Conservation (phyloP, 1,139 yeast species). For the Magnusiomyces suaveolens region DNA sequence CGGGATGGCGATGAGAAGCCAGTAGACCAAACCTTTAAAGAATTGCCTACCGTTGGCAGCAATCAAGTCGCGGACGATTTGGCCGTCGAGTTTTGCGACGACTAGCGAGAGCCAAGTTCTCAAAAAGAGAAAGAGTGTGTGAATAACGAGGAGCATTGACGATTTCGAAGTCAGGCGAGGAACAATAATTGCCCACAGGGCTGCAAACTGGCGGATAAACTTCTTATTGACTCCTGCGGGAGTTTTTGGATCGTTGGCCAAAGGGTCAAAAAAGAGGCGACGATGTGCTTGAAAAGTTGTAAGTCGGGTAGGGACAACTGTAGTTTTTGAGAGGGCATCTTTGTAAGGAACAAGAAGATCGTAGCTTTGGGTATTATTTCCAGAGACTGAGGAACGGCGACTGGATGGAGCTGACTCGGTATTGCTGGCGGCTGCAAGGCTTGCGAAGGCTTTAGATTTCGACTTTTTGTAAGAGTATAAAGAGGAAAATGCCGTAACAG, state of each 20-base stretch:
- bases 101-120: constrained; percentile 82
- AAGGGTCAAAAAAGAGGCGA: constrained; percentile 47
- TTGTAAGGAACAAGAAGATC: constrained; percentile 44
- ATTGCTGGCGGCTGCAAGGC: neutral
- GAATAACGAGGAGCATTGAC: constrained; percentile 55
- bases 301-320: constrained; percentile 48
- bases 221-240: constrained; percentile 41
- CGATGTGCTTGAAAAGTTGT: constrained; percentile 64
- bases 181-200: constrained; percentile 72
- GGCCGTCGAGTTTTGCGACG: constrained; percentile 86
- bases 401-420: neutral
- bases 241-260: constrained; percentile 33
- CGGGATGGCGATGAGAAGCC: constrained; percentile 87
- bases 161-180: constrained; percentile 66
- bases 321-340: constrained; percentile 40
- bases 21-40: constrained; percentile 64
- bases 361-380: neutral
- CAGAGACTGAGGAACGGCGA: neutral
- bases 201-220: constrained; percentile 62
- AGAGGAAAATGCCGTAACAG: neutral
- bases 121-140: constrained; percentile 63
- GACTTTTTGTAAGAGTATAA: neutral
- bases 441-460: neutral
- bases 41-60: constrained; percentile 74
- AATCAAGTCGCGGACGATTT: constrained; percentile 79